Evolutionary conservation across 257 asterid genomes (phyloP), one percentile per base, ranked within the genome.

Genomic region (Anisodus acutangulus): DNA sequence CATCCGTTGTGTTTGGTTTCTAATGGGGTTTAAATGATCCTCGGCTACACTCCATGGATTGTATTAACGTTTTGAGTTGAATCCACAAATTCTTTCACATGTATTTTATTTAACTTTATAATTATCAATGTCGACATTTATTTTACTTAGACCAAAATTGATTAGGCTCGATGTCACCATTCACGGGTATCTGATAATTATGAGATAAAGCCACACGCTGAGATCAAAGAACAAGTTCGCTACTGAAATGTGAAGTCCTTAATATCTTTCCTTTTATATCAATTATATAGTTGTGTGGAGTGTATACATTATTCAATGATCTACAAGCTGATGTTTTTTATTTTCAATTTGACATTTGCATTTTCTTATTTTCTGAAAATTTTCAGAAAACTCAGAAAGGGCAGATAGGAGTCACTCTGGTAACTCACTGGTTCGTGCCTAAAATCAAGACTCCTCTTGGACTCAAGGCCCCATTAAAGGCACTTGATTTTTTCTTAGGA

Each of bases 401-500:
- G 47, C 78, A 70, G 54, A 80, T 86, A 68, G 88, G 88, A 70
- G 41, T 83, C 58, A 86, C 88, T 11, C 15, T 58, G 72, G 88
- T 58, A 15, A 79, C 83, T n/a, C 88, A 86, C 31, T 86, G 88
- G 88, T 86, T 86, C n/a, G 58, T 86, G 62, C 80, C 86, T 31
- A 86, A 86, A 51, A 63, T 64, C 71, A 60, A 80, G 8, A 86
- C 88, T 16, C 37, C 85, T 2, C 68, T 60, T 11, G 88, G 88
- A 57, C 83, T 41, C 80, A 71, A 81, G 37, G 85, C 88, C 51
- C 88, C 86, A 0, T 45, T 57, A 45, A 83, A 53, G 26, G 88
- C 88, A 37, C 86, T 86, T 70, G 88, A 86, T 63, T 86, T 86
- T 84, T 55, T 79, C 70, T 74, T 86, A 41, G 88, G 88, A 83